Conservation (phyloP, 2,329 filamentous ascomycete species). For the Monosporascus ibericus region DNA sequence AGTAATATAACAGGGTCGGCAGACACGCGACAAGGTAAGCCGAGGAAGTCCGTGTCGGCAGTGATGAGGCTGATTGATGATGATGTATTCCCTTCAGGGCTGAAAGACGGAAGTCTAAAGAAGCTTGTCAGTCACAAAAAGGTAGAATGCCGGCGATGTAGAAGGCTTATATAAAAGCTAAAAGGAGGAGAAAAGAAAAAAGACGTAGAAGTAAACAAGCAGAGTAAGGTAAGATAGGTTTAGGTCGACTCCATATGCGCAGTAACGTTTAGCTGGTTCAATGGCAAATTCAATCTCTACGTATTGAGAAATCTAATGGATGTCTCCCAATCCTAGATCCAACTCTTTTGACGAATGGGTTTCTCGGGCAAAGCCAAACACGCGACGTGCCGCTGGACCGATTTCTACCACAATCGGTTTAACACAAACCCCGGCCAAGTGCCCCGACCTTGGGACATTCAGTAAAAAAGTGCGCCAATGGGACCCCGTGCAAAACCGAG, state of each 20-base stretch:
- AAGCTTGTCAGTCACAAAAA: background rate
- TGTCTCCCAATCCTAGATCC: background rate
- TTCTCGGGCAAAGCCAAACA: background rate
- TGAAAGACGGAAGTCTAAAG: background rate
- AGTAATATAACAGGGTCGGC: background rate
- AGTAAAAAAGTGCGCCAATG: background rate
- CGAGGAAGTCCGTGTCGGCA: background rate
- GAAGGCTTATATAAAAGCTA: background rate
- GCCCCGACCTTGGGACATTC: too few relatives aligned
- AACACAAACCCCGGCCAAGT: background rate
- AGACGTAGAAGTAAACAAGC: background rate
- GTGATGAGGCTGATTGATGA: background rate
- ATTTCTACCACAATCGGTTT: background rate
- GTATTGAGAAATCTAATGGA: background rate
- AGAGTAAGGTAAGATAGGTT: background rate
- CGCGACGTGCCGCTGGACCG: background rate
- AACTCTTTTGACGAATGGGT: background rate
- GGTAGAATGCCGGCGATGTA: background rate
- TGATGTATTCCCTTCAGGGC: background rate
- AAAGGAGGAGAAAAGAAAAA: background rate
- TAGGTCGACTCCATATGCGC: background rate
- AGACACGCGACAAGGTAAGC: background rate
- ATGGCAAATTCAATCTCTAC: background rate
- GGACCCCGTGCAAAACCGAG: background rate
- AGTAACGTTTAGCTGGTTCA: background rate